Evolutionary conservation across 345 rosid species (phyloP).

Genomic region (Populus simonii): DNA sequence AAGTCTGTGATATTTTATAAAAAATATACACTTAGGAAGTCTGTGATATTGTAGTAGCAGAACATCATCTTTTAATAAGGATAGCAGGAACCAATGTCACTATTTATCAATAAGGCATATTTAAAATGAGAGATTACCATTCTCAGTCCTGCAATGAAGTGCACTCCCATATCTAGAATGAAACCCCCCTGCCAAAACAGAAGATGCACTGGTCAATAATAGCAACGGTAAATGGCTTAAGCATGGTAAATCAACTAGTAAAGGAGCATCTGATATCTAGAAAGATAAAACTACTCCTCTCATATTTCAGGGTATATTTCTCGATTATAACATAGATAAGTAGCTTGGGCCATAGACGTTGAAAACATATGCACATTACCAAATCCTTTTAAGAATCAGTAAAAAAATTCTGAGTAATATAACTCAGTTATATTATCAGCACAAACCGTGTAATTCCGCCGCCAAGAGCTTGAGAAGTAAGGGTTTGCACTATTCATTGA

Average conservation of each 20-base stretch:
- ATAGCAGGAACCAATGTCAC: not conserved
- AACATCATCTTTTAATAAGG: not conserved
- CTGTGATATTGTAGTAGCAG: not conserved
- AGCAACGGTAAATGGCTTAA: not conserved
- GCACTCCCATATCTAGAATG: conserved; percentile 98
- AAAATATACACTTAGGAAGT: not conserved
- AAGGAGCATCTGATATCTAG: no score
- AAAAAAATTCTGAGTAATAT: not conserved
- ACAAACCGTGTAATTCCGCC: conserved; percentile 71
- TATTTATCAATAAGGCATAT: not conserved
- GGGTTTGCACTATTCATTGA: conserved; percentile 94
- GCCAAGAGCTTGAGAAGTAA: conserved; percentile 93
- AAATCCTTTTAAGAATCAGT: not conserved
- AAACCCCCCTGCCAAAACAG: conserved; percentile 80
- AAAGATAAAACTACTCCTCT: not conserved
- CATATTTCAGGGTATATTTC: not conserved
- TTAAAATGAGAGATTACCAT: conserved; percentile 54
- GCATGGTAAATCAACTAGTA: not conserved
- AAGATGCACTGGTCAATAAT: not conserved
- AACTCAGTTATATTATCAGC: not conserved
- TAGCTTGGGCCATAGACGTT: not conserved
- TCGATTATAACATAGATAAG: not conserved
- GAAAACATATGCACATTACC: not conserved
- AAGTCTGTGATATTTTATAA: not conserved
- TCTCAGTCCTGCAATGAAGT: conserved; percentile 88